These are phyloP conservation scores for Penicillium hordei DNA, from an alignment of 2,329 filamentous ascomycete genomes.

Conservation along the genomic window DNA sequence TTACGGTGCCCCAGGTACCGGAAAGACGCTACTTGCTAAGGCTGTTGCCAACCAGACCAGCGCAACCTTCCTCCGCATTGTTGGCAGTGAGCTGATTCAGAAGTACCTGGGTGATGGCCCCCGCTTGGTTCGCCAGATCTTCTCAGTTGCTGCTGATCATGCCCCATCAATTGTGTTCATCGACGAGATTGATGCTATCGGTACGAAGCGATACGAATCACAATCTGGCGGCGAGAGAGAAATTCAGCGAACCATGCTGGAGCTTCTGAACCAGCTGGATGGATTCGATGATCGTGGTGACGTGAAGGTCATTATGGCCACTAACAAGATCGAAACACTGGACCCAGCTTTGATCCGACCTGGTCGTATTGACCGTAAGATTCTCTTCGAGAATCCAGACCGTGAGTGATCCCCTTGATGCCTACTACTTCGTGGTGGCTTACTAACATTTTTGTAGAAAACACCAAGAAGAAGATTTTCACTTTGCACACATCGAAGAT, in stretches of 20 bases:
- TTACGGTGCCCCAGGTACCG: constrained; percentile 94
- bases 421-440: neutral
- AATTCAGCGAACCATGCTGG: constrained; percentile 97
- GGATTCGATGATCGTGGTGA: constrained; percentile 98
- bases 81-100: constrained; percentile 95
- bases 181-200: constrained; percentile 98
- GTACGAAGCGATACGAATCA: constrained; percentile 97
- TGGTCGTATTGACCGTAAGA: constrained; percentile 98
- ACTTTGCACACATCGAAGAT: constrained; percentile 98
- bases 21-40: constrained; percentile 94
- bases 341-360: constrained; percentile 95
- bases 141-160: constrained; percentile 86
- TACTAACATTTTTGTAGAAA: constrained; percentile 53
- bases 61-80: constrained; percentile 94
- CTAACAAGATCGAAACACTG: constrained; percentile 98
- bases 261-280: constrained; percentile 95
- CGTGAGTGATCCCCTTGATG: constrained; percentile 47
- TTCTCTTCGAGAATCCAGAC: constrained; percentile 72
- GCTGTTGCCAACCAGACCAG: constrained; percentile 99
- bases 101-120: constrained; percentile 98
- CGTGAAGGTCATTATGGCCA: constrained; percentile 99
- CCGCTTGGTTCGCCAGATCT: constrained; percentile 90
- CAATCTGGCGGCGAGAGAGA: constrained; percentile 96
- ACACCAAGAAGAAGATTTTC: constrained; percentile 97
- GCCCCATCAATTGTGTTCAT: constrained; percentile 98